Evolutionary conservation across 306 rosid species (phyloP), one percentile per base, ranked within the genome.

Genomic region (Canavalia ensiformis): DNA sequence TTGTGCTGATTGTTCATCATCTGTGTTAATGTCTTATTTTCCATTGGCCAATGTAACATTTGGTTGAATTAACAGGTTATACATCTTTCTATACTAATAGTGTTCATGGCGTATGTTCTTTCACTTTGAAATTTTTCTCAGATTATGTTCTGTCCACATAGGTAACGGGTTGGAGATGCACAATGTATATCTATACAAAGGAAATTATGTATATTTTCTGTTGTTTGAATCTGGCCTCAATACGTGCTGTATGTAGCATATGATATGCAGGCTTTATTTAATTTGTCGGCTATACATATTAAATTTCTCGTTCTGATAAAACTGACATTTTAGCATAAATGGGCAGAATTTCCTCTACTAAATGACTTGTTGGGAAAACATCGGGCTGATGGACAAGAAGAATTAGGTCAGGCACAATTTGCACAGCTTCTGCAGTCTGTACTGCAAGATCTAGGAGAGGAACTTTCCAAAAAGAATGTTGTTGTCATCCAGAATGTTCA

Each of bases 321-420:
- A 68, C 59, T 84, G 49, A 82, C 33, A 2, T 30, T 86, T 56
- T n/a, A 29, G 25, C 34, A 66, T 85, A 75, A 73, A 81, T 88
- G 78, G 72, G 72, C 96, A 95, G 99, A 89, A 68, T 91, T 87
- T 88, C 92, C 96, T 82, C 86, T 65, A 84, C 74, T 93, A 65
- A 85, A 90, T 62, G 91, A 91, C 64, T 86, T 95, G 79, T 80
- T 95, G 88, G 84, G 60, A 30, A 95, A 91, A 77, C 90, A 93
- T 39, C 90, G 85, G 66, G 92, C 83, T 3, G 89, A 91, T 76
- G 95, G 93, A 33, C 88, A 88, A 68, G 93, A 88, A 80, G 92
- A 91, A 78, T 78, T 95, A 88, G 98, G 99, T 55, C 99, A 93
- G 86, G 98, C 97, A 72, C 99, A 95, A 71, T 95, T 93, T 87